Conservation (phyloP, 306 rosid species). For the Corylus avellana region DNA sequence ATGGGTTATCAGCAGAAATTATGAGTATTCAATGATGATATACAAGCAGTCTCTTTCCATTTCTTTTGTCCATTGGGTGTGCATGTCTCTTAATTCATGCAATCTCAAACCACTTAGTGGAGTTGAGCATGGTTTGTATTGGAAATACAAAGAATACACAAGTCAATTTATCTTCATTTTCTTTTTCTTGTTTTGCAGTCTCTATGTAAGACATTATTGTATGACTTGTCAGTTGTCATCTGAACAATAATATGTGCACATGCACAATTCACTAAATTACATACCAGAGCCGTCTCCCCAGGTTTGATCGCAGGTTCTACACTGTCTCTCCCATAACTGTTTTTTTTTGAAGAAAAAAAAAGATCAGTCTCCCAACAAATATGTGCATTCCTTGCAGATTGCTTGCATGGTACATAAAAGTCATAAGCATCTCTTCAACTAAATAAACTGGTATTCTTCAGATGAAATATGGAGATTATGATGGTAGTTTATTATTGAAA, state of each 20-base stretch:
- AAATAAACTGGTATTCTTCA: not conserved
- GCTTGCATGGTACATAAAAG: not conserved
- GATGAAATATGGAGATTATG: not conserved
- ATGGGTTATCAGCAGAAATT: not conserved
- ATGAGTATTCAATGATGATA: not conserved
- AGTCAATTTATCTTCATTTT: not conserved
- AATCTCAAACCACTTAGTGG: conserved; percentile 7
- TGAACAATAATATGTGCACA: not conserved
- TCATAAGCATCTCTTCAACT: not conserved
- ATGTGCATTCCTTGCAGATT: not conserved
- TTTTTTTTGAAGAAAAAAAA: not conserved
- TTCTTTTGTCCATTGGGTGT: not conserved
- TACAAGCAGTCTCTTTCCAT: not conserved
- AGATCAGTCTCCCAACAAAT: conserved; percentile 22
- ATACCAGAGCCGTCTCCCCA: conserved; percentile 80
- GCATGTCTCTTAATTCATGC: not conserved
- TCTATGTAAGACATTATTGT: not conserved
- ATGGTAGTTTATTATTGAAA: not conserved
- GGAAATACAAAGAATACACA: not conserved
- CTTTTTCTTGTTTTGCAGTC: not conserved
- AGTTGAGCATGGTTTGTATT: not conserved
- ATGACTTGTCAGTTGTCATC: not conserved
- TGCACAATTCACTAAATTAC: conserved; percentile 20
- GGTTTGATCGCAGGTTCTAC: conserved; percentile 95
- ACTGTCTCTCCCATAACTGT: conserved; percentile 81